Evolutionary conservation across 495 filamentous ascomycete species (phyloP).

Genomic region (Chaetomidium leptoderma): DNA sequence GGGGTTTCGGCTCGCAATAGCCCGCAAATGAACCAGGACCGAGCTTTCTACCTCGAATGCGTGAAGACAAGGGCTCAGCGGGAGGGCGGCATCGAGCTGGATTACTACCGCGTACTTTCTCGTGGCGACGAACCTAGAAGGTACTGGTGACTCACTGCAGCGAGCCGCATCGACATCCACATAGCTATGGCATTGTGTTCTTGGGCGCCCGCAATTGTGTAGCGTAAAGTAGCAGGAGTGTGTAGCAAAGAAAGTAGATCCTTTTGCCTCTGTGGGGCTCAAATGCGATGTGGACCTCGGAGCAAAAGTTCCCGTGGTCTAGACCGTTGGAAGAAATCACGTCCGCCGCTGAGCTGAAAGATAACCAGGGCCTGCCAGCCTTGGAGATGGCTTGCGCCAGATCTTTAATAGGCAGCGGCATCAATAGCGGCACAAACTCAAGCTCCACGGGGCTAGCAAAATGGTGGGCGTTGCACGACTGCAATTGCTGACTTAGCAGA

Average conservation of each 20-base stretch:
- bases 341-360: too few species aligned
- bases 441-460: too few species aligned
- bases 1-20: background rate
- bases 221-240: background rate
- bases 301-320: too few species aligned
- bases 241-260: background rate
- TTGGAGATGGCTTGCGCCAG: too few species aligned
- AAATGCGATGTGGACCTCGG: too few species aligned
- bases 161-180: constrained; percentile 3
- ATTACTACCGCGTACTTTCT: constrained; percentile 1
- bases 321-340: too few species aligned
- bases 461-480: background rate
- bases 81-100: constrained; percentile 4
- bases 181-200: constrained; percentile 2
- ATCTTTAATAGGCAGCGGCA: too few species aligned
- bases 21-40: background rate
- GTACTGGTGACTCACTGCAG: constrained; percentile 3
- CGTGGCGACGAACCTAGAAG: background rate
- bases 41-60: constrained; percentile 4
- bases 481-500: background rate
- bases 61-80: background rate
- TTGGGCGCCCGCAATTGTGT: constrained; percentile 1
- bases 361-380: too few species aligned
- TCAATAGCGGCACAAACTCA: too few species aligned
- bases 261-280: too few species aligned